Evolutionary conservation across 805 yeast genomes (phyloP).

Genomic region (Lachancea nothofagi): DNA sequence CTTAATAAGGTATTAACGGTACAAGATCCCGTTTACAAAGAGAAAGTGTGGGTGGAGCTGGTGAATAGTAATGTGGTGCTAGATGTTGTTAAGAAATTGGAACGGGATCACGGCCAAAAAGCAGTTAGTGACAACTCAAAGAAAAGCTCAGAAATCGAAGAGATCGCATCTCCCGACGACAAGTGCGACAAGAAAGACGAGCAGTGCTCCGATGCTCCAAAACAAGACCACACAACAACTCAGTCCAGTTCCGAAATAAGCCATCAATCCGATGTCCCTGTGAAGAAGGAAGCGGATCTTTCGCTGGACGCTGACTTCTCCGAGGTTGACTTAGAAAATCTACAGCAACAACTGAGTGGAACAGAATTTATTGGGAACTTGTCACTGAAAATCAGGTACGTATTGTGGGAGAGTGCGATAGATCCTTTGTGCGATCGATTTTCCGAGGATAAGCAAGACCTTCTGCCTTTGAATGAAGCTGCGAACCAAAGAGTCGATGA

Average conservation of each 20-base stretch:
- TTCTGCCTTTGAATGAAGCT: constrained; percentile 1
- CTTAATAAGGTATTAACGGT: constrained; percentile 42
- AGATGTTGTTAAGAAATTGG: constrained; percentile 19
- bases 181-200: not conserved
- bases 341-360: constrained; percentile 41
- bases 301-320: constrained; percentile 32
- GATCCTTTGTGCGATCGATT: constrained; percentile 18
- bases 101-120: not conserved
- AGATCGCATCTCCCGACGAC: constrained; percentile 4
- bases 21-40: constrained; percentile 20
- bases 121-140: not conserved
- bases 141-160: constrained; percentile 3
- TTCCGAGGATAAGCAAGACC: not conserved
- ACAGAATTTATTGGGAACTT: constrained; percentile 46
- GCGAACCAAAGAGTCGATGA: not conserved
- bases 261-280: constrained; percentile 12
- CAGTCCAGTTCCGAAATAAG: constrained; percentile 8
- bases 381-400: constrained; percentile 59
- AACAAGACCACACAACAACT: not conserved
- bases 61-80: constrained; percentile 33
- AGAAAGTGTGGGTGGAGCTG: constrained; percentile 42
- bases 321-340: constrained; percentile 37
- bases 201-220: not conserved
- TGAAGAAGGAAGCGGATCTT: constrained; percentile 3
- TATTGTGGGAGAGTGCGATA: constrained; percentile 61